phyloP scores from a whole-genome alignment of 176 grass and related monocot species.

The Stipa capillata region DNA sequence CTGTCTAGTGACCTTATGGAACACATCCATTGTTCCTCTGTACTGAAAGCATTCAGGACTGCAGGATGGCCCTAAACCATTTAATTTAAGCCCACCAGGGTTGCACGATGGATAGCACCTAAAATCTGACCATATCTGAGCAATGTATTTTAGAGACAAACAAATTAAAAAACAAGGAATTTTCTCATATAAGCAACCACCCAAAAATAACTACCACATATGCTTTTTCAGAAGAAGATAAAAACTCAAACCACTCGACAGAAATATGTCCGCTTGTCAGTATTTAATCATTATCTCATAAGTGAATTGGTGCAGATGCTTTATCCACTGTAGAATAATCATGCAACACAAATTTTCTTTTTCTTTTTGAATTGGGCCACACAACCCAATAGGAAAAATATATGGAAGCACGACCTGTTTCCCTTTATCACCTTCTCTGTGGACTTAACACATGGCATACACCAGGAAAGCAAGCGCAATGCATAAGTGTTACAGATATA shows the following conservation, averaged over 20 bases:
- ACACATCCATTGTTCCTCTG: slow-evolving; percentile 90
- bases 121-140: slow-evolving; percentile 87
- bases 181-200: not conserved
- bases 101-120: slow-evolving; percentile 76
- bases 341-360: not conserved
- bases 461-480: not conserved
- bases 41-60: slow-evolving; percentile 68
- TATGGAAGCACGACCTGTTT: not conserved
- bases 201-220: not conserved
- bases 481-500: not conserved
- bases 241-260: not conserved
- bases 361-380: not conserved
- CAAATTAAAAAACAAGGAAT: slow-evolving; percentile 21
- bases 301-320: not conserved
- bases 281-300: not conserved
- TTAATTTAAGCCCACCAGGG: slow-evolving; percentile 36
- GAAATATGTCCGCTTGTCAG: not conserved
- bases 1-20: slow-evolving; percentile 73
- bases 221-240: not conserved
- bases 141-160: slow-evolving; percentile 41
- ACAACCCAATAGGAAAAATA: not conserved
- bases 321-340: not conserved
- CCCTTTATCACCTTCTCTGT: not conserved
- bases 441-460: not conserved
- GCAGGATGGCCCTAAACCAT: slow-evolving; percentile 48